A percentile compares a stretch with the other conserved stretches of the same genome.
phyloP scores from a whole-genome alignment of 495 filamentous ascomycete species.

The Aspergillus ellipticus region DNA sequence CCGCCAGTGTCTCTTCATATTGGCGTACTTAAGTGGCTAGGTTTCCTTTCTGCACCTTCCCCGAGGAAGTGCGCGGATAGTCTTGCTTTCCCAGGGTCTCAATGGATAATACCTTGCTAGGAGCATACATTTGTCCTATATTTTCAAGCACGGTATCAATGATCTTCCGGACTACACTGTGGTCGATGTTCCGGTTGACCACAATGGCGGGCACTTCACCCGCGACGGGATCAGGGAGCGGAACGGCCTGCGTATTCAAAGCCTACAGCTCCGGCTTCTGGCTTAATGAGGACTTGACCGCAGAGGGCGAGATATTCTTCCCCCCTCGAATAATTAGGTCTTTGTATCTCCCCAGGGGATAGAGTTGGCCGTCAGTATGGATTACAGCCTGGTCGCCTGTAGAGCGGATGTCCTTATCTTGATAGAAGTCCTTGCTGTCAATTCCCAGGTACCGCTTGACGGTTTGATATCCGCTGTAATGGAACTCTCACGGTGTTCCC shows the following conservation, averaged over 20 bases:
- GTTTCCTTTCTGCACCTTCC: conserved; percentile 34
- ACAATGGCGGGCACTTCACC: conserved; percentile 16
- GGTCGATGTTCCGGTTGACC: conserved; percentile 10
- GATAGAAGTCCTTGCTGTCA: conserved; percentile 24
- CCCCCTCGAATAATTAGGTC: conserved; percentile 65
- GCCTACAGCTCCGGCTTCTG: neutral
- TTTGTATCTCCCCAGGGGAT: conserved; percentile 63
- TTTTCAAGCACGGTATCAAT: conserved; percentile 14
- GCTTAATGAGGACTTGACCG: conserved; percentile 15
- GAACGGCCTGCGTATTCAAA: conserved; percentile 4
- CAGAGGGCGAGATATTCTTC: conserved; percentile 22
- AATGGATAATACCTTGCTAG: conserved; percentile 27
- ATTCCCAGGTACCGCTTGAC: conserved; percentile 28
- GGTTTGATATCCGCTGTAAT: conserved; percentile 31
- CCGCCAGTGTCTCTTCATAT: conserved; percentile 9
- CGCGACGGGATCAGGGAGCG: conserved; percentile 10
- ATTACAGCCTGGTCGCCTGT: conserved; percentile 23
- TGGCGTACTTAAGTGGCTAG: conserved; percentile 16
- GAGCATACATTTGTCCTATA: conserved; percentile 29
- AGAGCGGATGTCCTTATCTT: conserved; percentile 22
- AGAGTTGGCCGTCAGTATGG: conserved; percentile 37
- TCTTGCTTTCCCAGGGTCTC: conserved; percentile 24
- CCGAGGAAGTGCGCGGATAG: conserved; percentile 33
- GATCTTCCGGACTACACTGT: neutral
- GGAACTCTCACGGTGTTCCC: conserved; percentile 32